Evolutionary conservation across 306 rosid species (phyloP), one percentile per base, ranked within the genome.

Genomic region (Adenanthera pavonina): DNA sequence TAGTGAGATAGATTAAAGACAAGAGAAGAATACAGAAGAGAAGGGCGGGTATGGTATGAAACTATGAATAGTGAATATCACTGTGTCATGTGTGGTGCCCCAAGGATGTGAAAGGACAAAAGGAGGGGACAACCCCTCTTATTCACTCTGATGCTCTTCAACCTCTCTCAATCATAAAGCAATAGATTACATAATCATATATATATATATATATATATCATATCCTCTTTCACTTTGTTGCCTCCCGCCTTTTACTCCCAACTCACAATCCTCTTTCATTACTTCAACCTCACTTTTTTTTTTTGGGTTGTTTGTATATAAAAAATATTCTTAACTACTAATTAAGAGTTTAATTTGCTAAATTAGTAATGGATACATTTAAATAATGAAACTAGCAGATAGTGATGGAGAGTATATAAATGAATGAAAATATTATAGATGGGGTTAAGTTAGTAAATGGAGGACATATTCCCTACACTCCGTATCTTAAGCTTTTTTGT

Each of bases 131-230:
- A 57, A 20, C 40, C 48, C 56, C 25, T 3, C 43, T 40, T 5
- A 3, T 5, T 40, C 14, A 12, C 20, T 13, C 30, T 5, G 75
- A 52, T 72, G 78, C 89, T 56, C 75, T 49, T 56, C 75, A 49
- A 81, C 79, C 82, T 85, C 30, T 25, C 30, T 90, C 94, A 92
- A 92, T 90, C 92, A 90, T 90, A 84, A 86, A 90, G 89, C 91
- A 90, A 87, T 88, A 7, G 76, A 92, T 87, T 83, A 83, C 91
- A 7, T 84, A 80, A 92, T 92, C 43, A 92, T 90, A 25, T 25
- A 25, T 25, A 25, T 25, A 25, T 25, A 25, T 25, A 92, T 90
- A 25, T 25, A 25, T 25, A 25, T 25, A 25, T 25, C 0, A 0
- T 25, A 25, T 25, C 30, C 30, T 25, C 30, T 25, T 25, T 25